A percentile compares a stretch with the other conserved stretches of the same genome.
Conservation (phyloP, 1,284 basidiomycete species). For the Porodaedalea pini region DNA sequence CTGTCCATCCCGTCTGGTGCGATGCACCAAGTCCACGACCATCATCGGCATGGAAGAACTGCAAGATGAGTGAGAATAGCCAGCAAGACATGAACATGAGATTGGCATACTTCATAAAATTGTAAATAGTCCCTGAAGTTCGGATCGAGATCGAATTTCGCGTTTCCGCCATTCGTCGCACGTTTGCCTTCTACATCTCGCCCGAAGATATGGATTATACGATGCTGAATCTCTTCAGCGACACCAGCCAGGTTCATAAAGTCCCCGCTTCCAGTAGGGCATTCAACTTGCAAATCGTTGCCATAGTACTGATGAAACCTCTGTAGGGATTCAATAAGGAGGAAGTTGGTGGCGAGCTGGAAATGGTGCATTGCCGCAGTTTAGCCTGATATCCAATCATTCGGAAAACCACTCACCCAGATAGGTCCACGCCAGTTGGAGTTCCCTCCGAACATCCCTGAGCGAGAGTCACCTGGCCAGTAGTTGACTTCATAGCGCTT, state of each 20-base stretch:
- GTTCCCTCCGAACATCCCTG: constrained; percentile 98
- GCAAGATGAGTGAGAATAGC: constrained; percentile 11
- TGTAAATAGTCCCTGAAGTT: constrained; percentile 95
- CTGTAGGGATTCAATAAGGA: constrained; percentile 91
- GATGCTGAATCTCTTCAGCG: constrained; percentile 96
- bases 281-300: constrained; percentile 82
- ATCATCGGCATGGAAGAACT: constrained; percentile 95
- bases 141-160: constrained; percentile 88
- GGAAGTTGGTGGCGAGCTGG: constrained; percentile 94
- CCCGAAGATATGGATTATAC: constrained; percentile 95
- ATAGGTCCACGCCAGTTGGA: constrained; percentile 93
- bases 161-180: constrained; percentile 88
- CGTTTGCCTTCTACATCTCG: constrained; percentile 83
- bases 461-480: constrained; percentile 96
- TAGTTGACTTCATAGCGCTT: constrained; percentile 90
- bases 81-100: constrained; percentile 2
- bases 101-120: constrained; percentile 78
- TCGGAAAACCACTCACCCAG: constrained; percentile 43
- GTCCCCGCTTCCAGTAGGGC: constrained; percentile 92
- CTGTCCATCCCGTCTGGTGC: constrained; percentile 98
- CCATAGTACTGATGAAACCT: constrained; percentile 98
- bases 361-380: constrained; percentile 3
- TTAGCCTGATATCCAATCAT: too few species aligned
- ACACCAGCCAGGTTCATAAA: constrained; percentile 92
- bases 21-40: constrained; percentile 93